phyloP scores from a whole-genome alignment of 169 alveolate species.

The Plasmodium cynomolgi region DNA sequence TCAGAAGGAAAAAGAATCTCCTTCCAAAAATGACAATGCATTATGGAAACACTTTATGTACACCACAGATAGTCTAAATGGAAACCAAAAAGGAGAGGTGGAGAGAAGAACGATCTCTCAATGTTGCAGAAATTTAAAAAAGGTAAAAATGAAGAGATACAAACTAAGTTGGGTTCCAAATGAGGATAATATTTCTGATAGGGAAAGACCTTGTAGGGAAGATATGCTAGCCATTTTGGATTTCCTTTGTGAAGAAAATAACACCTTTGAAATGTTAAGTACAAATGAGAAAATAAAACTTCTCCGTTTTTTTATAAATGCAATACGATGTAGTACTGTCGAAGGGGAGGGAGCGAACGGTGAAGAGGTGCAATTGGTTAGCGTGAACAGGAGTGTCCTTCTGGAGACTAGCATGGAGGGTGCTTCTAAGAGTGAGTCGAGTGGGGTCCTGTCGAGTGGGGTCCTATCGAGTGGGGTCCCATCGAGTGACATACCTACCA shows the following conservation, averaged over 20 bases:
- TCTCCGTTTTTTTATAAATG: not conserved
- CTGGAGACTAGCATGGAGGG: not conserved
- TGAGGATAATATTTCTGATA: not conserved
- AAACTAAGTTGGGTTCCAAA: constrained; percentile 13
- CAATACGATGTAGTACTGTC: constrained; percentile 4
- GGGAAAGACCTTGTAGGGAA: not conserved
- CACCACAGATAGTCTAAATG: not conserved
- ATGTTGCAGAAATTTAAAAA: not conserved
- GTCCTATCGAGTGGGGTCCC: not conserved
- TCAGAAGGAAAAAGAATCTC: not conserved
- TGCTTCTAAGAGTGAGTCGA: not conserved
- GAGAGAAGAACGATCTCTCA: not conserved
- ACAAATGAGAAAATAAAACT: constrained; percentile 12
- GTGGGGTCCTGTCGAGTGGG: not conserved
- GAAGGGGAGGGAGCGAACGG: not conserved
- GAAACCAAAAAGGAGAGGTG: not conserved
- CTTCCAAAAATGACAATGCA: no score
- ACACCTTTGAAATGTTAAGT: constrained; percentile 22
- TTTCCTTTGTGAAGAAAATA: constrained; percentile 9
- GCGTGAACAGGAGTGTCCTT: not conserved
- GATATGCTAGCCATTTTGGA: constrained; percentile 12
- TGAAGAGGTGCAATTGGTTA: not conserved
- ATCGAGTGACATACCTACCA: not conserved
- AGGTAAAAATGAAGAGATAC: not conserved
- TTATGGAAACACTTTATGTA: not conserved